These are phyloP conservation scores for Amanita subjunquillea DNA, from an alignment of 768 basidiomycete genomes.

Conservation along the genomic window DNA sequence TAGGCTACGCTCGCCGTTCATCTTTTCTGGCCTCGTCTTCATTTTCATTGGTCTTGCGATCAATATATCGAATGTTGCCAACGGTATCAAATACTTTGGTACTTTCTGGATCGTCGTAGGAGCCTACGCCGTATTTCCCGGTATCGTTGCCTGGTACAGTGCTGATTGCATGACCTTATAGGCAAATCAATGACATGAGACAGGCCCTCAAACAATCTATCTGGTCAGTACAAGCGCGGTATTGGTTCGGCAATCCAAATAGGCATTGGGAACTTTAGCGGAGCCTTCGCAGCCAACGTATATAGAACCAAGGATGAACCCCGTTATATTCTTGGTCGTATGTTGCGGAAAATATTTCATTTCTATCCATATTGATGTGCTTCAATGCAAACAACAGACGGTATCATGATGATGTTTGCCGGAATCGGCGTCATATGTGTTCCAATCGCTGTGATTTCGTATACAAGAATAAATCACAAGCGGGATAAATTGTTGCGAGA, in stretches of 20 bases:
- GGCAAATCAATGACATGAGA: no score
- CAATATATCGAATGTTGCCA: neutral
- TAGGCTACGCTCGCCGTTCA: slow-evolving; percentile 16
- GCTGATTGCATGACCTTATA: neutral
- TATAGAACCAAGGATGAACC: slow-evolving; percentile 51
- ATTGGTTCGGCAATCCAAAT: slow-evolving; percentile 61
- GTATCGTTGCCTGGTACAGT: slow-evolving; percentile 47
- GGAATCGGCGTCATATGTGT: slow-evolving; percentile 49
- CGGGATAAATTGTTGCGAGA: slow-evolving; percentile 30
- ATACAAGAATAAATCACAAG: slow-evolving; percentile 44
- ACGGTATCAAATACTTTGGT: slow-evolving; percentile 60
- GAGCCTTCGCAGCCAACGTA: slow-evolving; percentile 55
- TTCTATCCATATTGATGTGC: slow-evolving; percentile 38
- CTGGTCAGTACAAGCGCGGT: slow-evolving; percentile 63
- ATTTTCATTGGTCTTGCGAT: neutral
- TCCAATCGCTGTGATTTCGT: slow-evolving; percentile 37
- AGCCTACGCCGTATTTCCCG: slow-evolving; percentile 51
- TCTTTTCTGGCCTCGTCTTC: neutral
- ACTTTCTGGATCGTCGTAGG: slow-evolving; percentile 62
- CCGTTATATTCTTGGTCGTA: slow-evolving; percentile 53
- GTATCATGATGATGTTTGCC: neutral
- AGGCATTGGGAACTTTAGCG: slow-evolving; percentile 56
- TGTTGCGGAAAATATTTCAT: slow-evolving; percentile 14
- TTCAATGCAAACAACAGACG: neutral
- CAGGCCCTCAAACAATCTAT: slow-evolving; percentile 58